Evolutionary conservation across 257 asterid genomes (phyloP).

Genomic region (Salvia hispanica): DNA sequence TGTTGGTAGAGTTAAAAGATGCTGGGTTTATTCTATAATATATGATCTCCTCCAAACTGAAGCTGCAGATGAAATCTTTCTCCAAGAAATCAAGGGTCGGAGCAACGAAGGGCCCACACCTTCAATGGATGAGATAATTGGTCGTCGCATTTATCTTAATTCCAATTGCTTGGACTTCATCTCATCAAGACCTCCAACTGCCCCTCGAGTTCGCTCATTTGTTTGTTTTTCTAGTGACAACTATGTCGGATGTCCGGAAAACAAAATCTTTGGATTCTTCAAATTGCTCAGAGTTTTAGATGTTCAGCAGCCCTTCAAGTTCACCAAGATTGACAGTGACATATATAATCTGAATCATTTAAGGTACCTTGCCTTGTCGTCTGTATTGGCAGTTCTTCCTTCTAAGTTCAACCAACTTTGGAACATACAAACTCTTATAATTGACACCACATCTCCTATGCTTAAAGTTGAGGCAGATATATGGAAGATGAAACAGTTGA

Average conservation of each 20-base stretch:
- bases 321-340: neutral
- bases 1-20: neutral
- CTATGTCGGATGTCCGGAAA: neutral
- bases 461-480: neutral
- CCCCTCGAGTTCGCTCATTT: neutral
- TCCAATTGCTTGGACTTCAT: neutral
- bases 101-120: too few species aligned
- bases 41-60: neutral
- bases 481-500: neutral
- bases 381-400: neutral
- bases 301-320: neutral
- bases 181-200: neutral
- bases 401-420: neutral
- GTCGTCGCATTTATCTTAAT: neutral
- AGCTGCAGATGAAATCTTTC: neutral
- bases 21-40: neutral
- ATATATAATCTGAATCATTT: neutral
- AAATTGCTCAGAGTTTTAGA: slow-evolving; percentile 5
- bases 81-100: neutral
- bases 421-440: too few species aligned
- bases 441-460: too few species aligned
- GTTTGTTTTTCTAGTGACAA: neutral
- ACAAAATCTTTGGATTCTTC: neutral
- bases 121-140: too few species aligned
- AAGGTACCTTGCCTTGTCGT: neutral